These are phyloP conservation scores for Euphrasia confusa DNA, from an alignment of 257 asterid genomes.

Conservation along the genomic window DNA sequence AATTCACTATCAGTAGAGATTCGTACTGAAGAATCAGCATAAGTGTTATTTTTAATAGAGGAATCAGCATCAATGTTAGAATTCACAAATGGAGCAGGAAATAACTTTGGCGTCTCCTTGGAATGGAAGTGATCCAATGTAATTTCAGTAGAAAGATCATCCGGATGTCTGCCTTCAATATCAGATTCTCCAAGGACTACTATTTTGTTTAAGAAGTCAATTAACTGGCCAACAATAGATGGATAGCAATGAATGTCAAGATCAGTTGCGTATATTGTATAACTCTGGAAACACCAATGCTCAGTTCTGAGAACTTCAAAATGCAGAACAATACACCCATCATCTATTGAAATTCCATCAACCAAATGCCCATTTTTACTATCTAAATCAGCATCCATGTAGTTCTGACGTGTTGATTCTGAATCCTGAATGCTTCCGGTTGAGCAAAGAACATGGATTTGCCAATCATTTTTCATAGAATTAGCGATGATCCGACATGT, in stretches of 20 bases:
- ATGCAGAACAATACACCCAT: slow-evolving; percentile 58
- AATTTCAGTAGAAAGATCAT: slow-evolving; percentile 33
- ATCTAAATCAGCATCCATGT: slow-evolving; percentile 25
- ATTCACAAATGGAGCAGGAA: slow-evolving; percentile 25
- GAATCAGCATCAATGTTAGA: slow-evolving; percentile 26
- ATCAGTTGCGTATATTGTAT: slow-evolving; percentile 39
- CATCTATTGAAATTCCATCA: slow-evolving; percentile 32
- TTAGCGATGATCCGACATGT: slow-evolving; percentile 45
- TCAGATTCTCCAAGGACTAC: slow-evolving; percentile 32
- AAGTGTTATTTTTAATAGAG: slow-evolving; percentile 21
- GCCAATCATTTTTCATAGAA: slow-evolving; percentile 35
- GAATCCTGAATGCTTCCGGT: slow-evolving; percentile 30
- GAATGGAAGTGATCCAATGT: slow-evolving; percentile 45
- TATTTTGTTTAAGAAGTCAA: slow-evolving; percentile 50
- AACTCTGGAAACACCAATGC: slow-evolving; percentile 33
- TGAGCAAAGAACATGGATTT: slow-evolving; percentile 44
- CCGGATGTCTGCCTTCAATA: slow-evolving; percentile 29
- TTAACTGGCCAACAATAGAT: slow-evolving; percentile 51
- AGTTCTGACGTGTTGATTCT: slow-evolving; percentile 33
- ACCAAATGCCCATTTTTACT: slow-evolving; percentile 33
- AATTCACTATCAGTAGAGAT: slow-evolving; percentile 25
- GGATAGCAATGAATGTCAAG: slow-evolving; percentile 79
- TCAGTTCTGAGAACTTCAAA: slow-evolving; percentile 40
- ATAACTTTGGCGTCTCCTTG: slow-evolving; percentile 27
- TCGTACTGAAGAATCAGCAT: slow-evolving; percentile 27